phyloP scores from a whole-genome alignment of 169 alveolate species.

The Plasmodium blacklocki region DNA sequence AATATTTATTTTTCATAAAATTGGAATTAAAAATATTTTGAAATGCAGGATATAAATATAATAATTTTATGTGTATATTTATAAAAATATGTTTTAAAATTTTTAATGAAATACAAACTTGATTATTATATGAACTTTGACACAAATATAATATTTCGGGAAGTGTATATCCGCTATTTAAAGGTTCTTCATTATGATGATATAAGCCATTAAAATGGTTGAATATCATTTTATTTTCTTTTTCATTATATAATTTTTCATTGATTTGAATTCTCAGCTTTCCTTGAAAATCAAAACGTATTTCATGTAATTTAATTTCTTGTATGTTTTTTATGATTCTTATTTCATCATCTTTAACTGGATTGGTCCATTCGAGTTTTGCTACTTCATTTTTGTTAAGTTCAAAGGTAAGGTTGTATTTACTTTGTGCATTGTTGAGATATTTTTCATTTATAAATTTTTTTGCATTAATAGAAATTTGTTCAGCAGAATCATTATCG shows the following conservation, averaged over 20 bases:
- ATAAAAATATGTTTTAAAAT: constrained; percentile 35
- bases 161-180: constrained; percentile 84
- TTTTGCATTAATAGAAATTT: background rate
- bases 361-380: constrained; percentile 86
- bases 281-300: constrained; percentile 84
- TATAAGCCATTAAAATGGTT: constrained; percentile 79
- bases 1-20: constrained; percentile 17
- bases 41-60: background rate
- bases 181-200: constrained; percentile 84
- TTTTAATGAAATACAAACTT: constrained; percentile 80
- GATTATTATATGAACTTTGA: constrained; percentile 84
- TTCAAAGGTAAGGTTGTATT: constrained; percentile 27
- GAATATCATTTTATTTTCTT: constrained; percentile 37
- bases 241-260: constrained; percentile 25
- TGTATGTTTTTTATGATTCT: constrained; percentile 46
- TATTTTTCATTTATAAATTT: constrained; percentile 12
- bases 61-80: constrained; percentile 23
- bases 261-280: constrained; percentile 53
- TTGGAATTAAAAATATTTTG: constrained; percentile 2
- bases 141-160: constrained; percentile 82
- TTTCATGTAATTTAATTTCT: constrained; percentile 78
- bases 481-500: background rate
- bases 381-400: constrained; percentile 75
- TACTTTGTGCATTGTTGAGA: background rate
- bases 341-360: constrained; percentile 77